These are phyloP conservation scores for Marasmius sp. DNA, from an alignment of 1,284 basidiomycete genomes.

Conservation along the genomic window DNA sequence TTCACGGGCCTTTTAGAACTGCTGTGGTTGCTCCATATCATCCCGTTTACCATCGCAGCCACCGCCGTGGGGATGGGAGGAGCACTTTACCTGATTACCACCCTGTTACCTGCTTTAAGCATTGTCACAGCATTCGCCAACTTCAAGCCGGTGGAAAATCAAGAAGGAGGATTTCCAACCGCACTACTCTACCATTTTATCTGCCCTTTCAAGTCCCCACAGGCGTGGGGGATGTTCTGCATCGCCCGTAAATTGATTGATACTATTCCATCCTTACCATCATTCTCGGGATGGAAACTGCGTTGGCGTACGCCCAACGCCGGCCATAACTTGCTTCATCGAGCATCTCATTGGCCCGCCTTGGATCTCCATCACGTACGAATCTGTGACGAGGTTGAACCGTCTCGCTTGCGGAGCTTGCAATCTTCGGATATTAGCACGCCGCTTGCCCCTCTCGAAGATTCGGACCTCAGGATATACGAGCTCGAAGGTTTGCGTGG, in stretches of 20 bases:
- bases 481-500: background rate
- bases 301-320: background rate
- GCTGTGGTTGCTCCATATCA: constrained; percentile 7
- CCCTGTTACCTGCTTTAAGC: background rate
- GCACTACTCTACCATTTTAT: background rate
- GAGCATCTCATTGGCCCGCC: background rate
- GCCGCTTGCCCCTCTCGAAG: background rate
- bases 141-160: background rate
- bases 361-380: background rate
- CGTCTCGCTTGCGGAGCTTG: background rate
- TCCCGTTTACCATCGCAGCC: background rate
- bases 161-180: background rate
- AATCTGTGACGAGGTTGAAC: background rate
- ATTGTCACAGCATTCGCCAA: background rate
- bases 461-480: background rate
- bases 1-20: constrained; percentile 26
- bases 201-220: constrained; percentile 13
- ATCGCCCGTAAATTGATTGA: background rate
- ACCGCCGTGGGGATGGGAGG: background rate
- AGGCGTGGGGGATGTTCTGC: constrained; percentile 10
- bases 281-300: background rate
- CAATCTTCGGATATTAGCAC: background rate
- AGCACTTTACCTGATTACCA: background rate
- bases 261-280: background rate
- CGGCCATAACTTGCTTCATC: background rate